Evolutionary conservation across 2,329 filamentous ascomycete genomes (phyloP).

Genomic region (Penicillium sp.): DNA sequence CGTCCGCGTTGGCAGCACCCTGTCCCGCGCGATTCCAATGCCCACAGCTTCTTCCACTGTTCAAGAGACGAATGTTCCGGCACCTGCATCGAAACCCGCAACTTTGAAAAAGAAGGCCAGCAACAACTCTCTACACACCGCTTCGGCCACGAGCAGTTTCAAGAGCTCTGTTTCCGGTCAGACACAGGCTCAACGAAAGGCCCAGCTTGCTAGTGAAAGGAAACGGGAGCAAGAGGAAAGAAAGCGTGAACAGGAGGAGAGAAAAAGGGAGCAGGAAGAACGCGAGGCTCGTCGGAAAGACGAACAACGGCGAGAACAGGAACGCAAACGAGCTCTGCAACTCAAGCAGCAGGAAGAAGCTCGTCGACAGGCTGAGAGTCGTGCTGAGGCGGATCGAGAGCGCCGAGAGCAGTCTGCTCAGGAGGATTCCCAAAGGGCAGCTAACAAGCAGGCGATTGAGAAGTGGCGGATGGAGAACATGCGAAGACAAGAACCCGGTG

Average conservation of each 20-base stretch:
- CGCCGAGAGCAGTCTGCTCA: conserved; percentile 48
- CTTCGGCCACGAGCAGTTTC: conserved; percentile 57
- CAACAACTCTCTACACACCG: conserved; percentile 61
- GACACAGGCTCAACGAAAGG: conserved; percentile 66
- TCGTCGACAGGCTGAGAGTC: conserved; percentile 62
- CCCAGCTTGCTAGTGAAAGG: conserved; percentile 71
- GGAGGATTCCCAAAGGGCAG: conserved; percentile 66
- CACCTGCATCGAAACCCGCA: conserved; percentile 49
- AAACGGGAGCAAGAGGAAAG: conserved; percentile 64
- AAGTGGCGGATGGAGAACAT: conserved; percentile 51
- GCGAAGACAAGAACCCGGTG: conserved; percentile 47
- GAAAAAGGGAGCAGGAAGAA: conserved; percentile 83
- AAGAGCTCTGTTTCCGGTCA: conserved; percentile 63
- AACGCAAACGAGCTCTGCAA: conserved; percentile 69
- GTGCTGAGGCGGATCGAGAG: conserved; percentile 54
- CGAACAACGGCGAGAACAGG: conserved; percentile 77
- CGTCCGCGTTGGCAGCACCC: conserved; percentile 50
- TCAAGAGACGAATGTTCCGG: conserved; percentile 54
- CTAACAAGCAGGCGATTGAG: conserved; percentile 61
- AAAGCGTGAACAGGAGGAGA: conserved; percentile 48
- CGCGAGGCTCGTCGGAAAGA: conserved; percentile 74
- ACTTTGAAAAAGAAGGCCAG: conserved; percentile 64
- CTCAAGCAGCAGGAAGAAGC: conserved; percentile 55
- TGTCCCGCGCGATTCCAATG: conserved; percentile 46
- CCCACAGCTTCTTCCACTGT: conserved; percentile 58